Percentiles rank a stretch among this genome's conserved stretches.
These are phyloP conservation scores for Trichoderma arundinaceum DNA, from an alignment of 2,329 filamentous ascomycete species.

Conservation along the genomic window DNA sequence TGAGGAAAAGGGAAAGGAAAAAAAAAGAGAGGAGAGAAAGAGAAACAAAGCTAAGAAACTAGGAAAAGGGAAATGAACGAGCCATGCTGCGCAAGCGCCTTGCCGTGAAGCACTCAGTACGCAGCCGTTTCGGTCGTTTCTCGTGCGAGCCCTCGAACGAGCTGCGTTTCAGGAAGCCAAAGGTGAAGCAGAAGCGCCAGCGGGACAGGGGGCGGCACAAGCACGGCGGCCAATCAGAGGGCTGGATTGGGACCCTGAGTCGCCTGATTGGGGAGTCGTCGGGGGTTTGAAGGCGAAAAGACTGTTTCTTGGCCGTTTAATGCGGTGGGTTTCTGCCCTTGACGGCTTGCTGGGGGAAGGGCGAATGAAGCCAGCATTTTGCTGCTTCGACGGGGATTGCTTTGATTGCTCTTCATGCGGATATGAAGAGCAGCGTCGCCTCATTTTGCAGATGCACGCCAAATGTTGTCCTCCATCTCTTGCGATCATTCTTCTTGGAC, in stretches of 20 bases:
- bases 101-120: neutral
- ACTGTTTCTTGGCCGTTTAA: neutral
- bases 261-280: slow-evolving; percentile 31
- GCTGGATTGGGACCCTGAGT: slow-evolving; percentile 19
- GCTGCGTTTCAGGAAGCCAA: slow-evolving; percentile 30
- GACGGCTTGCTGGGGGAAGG: too few relatives aligned
- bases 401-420: too few relatives aligned
- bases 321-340: too few relatives aligned
- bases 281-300: neutral
- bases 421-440: too few relatives aligned
- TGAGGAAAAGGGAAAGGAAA: slow-evolving; percentile 2
- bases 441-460: too few relatives aligned
- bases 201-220: neutral
- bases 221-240: slow-evolving; percentile 24
- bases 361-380: neutral
- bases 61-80: neutral
- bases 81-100: slow-evolving; percentile 6
- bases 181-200: slow-evolving; percentile 31
- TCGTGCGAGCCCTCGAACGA: slow-evolving; percentile 16
- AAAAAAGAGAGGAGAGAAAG: neutral
- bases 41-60: neutral
- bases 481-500: neutral
- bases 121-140: neutral
- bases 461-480: too few relatives aligned
- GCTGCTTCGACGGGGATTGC: neutral